Percentiles rank a stretch among this genome's conserved stretches.
phyloP scores from a whole-genome alignment of 176 grass and related monocot genomes.

The Luzula sylvatica region DNA sequence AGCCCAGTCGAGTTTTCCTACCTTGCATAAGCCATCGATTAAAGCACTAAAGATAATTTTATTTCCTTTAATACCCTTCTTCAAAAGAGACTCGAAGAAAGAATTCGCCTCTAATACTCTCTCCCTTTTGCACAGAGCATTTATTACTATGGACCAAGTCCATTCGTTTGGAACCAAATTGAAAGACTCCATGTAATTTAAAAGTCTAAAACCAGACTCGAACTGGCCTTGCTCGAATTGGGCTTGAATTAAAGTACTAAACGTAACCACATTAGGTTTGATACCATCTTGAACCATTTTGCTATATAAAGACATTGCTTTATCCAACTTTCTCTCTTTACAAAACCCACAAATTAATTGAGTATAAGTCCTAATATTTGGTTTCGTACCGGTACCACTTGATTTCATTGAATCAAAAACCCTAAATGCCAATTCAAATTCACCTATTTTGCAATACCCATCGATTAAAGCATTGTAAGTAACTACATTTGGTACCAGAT shows the following conservation, averaged over 20 bases:
- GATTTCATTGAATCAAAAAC: constrained; percentile 40
- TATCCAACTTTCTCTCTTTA: constrained; percentile 50
- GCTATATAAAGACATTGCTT: constrained; percentile 57
- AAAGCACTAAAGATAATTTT: constrained; percentile 43
- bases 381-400: constrained; percentile 24
- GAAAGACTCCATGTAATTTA: constrained; percentile 49
- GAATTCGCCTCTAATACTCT: constrained; percentile 47
- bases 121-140: constrained; percentile 52
- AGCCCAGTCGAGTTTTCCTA: constrained; percentile 33
- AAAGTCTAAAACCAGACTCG: constrained; percentile 47
- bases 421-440: constrained; percentile 35
- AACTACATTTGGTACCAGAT: constrained; percentile 56
- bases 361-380: constrained; percentile 52
- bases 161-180: constrained; percentile 58
- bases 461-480: constrained; percentile 75
- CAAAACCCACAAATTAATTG: constrained; percentile 68
- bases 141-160: constrained; percentile 68
- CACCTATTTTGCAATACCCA: constrained; percentile 63
- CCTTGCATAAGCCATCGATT: constrained; percentile 67
- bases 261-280: constrained; percentile 54
- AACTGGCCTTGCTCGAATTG: constrained; percentile 52
- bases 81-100: constrained; percentile 48
- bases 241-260: constrained; percentile 70
- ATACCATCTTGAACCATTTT: constrained; percentile 53
- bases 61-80: constrained; percentile 48